A percentile compares a stretch with the other conserved stretches of the same genome.
Evolutionary conservation across 2,329 filamentous ascomycete genomes (phyloP).

Genomic region (Aureobasidium sp.): DNA sequence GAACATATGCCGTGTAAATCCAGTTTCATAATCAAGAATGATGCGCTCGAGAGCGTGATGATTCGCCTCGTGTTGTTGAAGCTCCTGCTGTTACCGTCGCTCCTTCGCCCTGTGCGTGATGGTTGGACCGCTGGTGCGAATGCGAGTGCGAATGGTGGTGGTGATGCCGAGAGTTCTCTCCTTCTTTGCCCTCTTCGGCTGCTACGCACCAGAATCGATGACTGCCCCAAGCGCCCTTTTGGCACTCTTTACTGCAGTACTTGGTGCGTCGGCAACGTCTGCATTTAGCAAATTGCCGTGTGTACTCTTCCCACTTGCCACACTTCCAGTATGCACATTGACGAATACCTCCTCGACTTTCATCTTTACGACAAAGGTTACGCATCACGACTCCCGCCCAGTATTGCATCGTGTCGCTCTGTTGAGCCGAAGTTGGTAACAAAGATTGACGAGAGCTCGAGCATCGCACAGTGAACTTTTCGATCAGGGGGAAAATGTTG

Average conservation of each 20-base stretch:
- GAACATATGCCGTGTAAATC: slow-evolving; percentile 7
- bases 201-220: slow-evolving; percentile 96
- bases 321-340: slow-evolving; percentile 98
- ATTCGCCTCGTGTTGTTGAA: background rate
- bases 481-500: slow-evolving; percentile 95
- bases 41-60: background rate
- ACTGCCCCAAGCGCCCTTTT: slow-evolving; percentile 97
- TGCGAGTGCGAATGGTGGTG: slow-evolving; percentile 13
- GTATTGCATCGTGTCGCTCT: slow-evolving; percentile 83
- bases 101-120: background rate
- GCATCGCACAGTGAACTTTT: slow-evolving; percentile 86
- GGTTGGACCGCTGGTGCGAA: background rate
- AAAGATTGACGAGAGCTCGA: slow-evolving; percentile 61
- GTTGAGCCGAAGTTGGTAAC: slow-evolving; percentile 22
- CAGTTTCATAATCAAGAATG: slow-evolving; percentile 8
- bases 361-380: slow-evolving; percentile 96
- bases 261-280: slow-evolving; percentile 92
- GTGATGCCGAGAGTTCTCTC: slow-evolving; percentile 13
- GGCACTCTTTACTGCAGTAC: slow-evolving; percentile 99
- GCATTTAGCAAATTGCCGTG: slow-evolving; percentile 96
- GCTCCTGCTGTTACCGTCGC: background rate
- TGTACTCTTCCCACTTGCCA: slow-evolving; percentile 96
- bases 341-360: slow-evolving; percentile 84
- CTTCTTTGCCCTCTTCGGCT: slow-evolving; percentile 40
- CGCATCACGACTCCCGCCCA: slow-evolving; percentile 99